phyloP scores from a whole-genome alignment of 2,329 filamentous ascomycete genomes.

The Xenosphaeropsis pyriputrescens region DNA sequence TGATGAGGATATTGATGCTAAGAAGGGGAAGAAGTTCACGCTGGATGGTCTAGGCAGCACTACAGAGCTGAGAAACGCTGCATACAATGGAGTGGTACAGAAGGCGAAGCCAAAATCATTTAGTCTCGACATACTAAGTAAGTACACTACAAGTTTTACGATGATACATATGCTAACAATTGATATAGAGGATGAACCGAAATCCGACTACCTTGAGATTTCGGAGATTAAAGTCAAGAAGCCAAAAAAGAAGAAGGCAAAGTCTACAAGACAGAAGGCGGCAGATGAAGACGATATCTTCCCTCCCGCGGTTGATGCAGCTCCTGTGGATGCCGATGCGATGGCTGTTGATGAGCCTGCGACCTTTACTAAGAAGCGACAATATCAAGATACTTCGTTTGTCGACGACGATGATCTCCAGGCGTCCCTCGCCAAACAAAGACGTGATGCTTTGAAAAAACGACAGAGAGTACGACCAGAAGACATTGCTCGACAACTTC shows the following conservation, averaged over 20 bases:
- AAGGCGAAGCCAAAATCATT: slow-evolving; percentile 54
- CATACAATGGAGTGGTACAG: slow-evolving; percentile 31
- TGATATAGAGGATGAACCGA: slow-evolving; percentile 42
- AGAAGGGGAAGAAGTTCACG: slow-evolving; percentile 78
- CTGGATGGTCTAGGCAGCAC: slow-evolving; percentile 64
- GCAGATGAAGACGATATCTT: slow-evolving; percentile 47
- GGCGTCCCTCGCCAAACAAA: slow-evolving; percentile 68
- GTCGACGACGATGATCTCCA: slow-evolving; percentile 91
- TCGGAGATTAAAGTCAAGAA: slow-evolving; percentile 89
- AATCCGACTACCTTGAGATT: slow-evolving; percentile 79
- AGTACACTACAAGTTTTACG: slow-evolving; percentile 9
- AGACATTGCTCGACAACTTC: slow-evolving; percentile 70
- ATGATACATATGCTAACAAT: slow-evolving; percentile 15
- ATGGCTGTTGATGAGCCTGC: slow-evolving; percentile 67
- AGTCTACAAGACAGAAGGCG: slow-evolving; percentile 55
- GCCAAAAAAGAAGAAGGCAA: slow-evolving; percentile 81
- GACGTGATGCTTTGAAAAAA: slow-evolving; percentile 76
- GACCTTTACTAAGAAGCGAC: slow-evolving; percentile 41
- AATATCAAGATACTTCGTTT: slow-evolving; percentile 52
- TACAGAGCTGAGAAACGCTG: slow-evolving; percentile 43
- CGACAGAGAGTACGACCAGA: slow-evolving; percentile 76
- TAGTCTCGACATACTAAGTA: slow-evolving; percentile 58
- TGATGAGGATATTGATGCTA: slow-evolving; percentile 86
- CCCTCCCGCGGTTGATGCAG: slow-evolving; percentile 18
- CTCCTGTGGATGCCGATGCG: slow-evolving; percentile 23